Evolutionary conservation across 768 basidiomycete genomes (phyloP).

Genomic region (Boletus subparvulus): DNA sequence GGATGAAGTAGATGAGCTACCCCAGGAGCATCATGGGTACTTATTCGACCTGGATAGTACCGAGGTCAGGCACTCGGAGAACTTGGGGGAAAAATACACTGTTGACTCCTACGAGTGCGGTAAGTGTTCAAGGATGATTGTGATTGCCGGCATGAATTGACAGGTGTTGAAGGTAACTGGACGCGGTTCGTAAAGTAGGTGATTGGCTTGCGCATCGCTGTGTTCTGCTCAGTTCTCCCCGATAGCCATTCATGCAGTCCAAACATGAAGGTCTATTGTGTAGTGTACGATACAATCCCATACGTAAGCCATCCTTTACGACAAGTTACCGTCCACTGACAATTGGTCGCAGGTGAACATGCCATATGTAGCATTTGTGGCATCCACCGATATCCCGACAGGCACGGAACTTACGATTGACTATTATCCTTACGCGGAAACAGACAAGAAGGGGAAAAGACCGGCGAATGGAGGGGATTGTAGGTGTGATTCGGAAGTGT

Average conservation of each 20-base stretch:
- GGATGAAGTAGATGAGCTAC: slow-evolving; percentile 39
- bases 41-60: slow-evolving; percentile 66
- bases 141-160: slow-evolving; percentile 3
- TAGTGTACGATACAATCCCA: slow-evolving; percentile 61
- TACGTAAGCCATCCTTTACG: slow-evolving; percentile 36
- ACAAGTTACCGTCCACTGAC: neutral
- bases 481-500: slow-evolving; percentile 36
- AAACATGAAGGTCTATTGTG: slow-evolving; percentile 55
- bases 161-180: slow-evolving; percentile 59
- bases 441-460: slow-evolving; percentile 25
- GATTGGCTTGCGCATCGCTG: neutral
- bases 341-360: slow-evolving; percentile 45
- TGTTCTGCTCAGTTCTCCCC: slow-evolving; percentile 2
- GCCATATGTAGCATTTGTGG: slow-evolving; percentile 63
- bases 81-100: slow-evolving; percentile 40
- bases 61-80: slow-evolving; percentile 39
- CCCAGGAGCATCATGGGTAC: slow-evolving; percentile 43
- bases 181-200: slow-evolving; percentile 71
- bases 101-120: slow-evolving; percentile 57
- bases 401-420: slow-evolving; percentile 62
- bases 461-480: slow-evolving; percentile 35
- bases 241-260: slow-evolving; percentile 69
- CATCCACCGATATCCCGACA: slow-evolving; percentile 46
- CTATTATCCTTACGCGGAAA: slow-evolving; percentile 50
- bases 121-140: slow-evolving; percentile 26